These are phyloP conservation scores for Colletotrichum incanum DNA, from an alignment of 2,329 filamentous ascomycete genomes.

Conservation along the genomic window DNA sequence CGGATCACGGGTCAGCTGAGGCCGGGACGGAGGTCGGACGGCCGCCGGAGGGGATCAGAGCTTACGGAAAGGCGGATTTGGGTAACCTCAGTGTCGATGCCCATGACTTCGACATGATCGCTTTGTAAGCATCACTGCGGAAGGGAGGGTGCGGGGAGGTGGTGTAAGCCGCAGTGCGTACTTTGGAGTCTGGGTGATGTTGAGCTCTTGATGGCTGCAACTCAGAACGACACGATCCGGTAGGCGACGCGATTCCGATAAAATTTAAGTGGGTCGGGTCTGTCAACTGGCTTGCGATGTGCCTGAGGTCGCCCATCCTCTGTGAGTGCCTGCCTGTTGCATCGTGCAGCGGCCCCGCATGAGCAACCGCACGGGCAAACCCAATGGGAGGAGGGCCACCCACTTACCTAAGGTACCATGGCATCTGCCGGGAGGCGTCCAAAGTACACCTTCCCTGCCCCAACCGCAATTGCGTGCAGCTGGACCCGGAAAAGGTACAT, in stretches of 20 bases:
- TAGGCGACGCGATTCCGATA: conserved; percentile 13
- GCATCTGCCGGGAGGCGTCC: background rate
- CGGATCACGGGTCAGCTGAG: conserved; percentile 34
- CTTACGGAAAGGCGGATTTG: conserved; percentile 80
- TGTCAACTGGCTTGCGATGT: background rate
- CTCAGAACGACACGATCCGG: conserved; percentile 1
- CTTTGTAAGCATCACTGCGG: conserved; percentile 41
- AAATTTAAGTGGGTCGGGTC: conserved; percentile 1
- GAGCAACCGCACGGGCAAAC: conserved; percentile 12
- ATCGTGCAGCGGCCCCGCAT: conserved; percentile 20
- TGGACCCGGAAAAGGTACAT: conserved; percentile 6
- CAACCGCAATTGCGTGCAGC: conserved; percentile 2
- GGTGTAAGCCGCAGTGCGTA: background rate
- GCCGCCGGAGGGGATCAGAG: conserved; percentile 12
- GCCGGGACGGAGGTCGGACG: conserved; percentile 43
- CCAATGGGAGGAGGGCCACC: background rate
- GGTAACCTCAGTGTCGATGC: conserved; percentile 83
- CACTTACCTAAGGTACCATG: background rate
- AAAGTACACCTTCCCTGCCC: conserved; percentile 13
- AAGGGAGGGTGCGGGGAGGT: background rate
- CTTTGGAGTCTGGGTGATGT: background rate
- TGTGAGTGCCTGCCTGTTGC: background rate
- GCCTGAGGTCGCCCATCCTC: conserved; percentile 17
- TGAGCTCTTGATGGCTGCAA: background rate
- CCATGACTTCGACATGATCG: conserved; percentile 73